Percentiles rank a stretch among this genome's conserved stretches.
Conservation (phyloP, 2,329 filamentous ascomycete genomes). For the Fusarium compactum region DNA sequence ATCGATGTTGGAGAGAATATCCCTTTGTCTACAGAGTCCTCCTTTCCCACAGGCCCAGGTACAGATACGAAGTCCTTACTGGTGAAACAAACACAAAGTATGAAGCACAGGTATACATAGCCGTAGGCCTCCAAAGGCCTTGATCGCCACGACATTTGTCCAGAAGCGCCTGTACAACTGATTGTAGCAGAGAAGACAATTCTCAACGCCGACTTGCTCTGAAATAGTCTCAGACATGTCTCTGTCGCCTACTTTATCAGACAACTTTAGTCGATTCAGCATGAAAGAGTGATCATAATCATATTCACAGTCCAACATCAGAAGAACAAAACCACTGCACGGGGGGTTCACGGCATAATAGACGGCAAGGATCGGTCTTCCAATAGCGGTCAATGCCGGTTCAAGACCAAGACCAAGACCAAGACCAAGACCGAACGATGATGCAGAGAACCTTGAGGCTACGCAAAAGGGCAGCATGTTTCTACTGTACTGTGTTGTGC, state of each 20-base stretch:
- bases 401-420: constrained; percentile 27
- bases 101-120: constrained; percentile 28
- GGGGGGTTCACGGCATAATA: constrained; percentile 31
- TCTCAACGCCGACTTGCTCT: constrained; percentile 9
- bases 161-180: constrained; percentile 23
- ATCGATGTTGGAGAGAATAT: not conserved
- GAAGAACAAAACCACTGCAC: constrained; percentile 19
- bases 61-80: constrained; percentile 30
- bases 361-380: constrained; percentile 15
- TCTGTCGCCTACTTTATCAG: not conserved
- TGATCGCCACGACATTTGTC: constrained; percentile 16
- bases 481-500: constrained; percentile 9
- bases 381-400: constrained; percentile 15
- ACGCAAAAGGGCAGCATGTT: constrained; percentile 30
- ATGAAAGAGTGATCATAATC: not conserved
- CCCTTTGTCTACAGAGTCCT: constrained; percentile 3
- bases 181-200: not conserved
- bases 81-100: constrained; percentile 35
- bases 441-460: constrained; percentile 41
- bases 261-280: constrained; percentile 7
- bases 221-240: constrained; percentile 36
- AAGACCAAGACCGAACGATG: constrained; percentile 34
- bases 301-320: constrained; percentile 9
- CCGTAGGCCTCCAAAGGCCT: constrained; percentile 32
- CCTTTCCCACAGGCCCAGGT: constrained; percentile 8